Evolutionary conservation across 805 yeast genomes (phyloP).

Genomic region (Kregervanrija pseudodelftensis): DNA sequence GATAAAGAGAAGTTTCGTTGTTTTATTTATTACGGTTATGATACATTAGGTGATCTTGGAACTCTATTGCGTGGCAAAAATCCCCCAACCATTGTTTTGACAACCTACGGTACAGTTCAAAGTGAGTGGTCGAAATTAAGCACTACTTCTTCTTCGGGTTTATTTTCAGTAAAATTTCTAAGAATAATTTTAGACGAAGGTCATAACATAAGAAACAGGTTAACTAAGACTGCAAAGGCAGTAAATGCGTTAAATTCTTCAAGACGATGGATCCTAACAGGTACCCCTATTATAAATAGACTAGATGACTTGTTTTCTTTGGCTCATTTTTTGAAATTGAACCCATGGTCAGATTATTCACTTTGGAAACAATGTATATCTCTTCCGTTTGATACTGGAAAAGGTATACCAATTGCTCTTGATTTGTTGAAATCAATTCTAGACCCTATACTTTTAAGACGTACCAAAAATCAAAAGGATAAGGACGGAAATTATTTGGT

Average conservation of each 20-base stretch:
- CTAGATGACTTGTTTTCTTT: constrained; percentile 81
- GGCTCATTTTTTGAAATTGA: constrained; percentile 65
- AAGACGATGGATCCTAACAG: constrained; percentile 81
- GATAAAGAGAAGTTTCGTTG: constrained; percentile 32
- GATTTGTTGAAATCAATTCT: constrained; percentile 79
- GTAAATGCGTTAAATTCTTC: constrained; percentile 56
- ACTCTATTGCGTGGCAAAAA: constrained; percentile 33
- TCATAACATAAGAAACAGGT: constrained; percentile 76
- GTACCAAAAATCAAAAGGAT: constrained; percentile 82
- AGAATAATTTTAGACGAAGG: constrained; percentile 80
- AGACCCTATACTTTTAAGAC: constrained; percentile 73
- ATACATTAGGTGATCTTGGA: constrained; percentile 43
- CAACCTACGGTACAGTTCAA: constrained; percentile 83
- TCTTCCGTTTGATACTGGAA: constrained; percentile 65
- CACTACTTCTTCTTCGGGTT: constrained; percentile 37
- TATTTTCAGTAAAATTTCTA: constrained; percentile 67
- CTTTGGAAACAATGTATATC: constrained; percentile 87
- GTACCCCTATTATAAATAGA: constrained; percentile 87
- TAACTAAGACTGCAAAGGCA: constrained; percentile 74
- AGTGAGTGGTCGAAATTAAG: constrained; percentile 57
- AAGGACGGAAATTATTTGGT: constrained; percentile 68
- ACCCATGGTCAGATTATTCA: constrained; percentile 83
- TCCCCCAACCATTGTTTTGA: constrained; percentile 65
- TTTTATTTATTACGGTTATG: constrained; percentile 71
- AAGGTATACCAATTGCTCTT: constrained; percentile 63